These are phyloP conservation scores for Pugionium dolabratum DNA, from an alignment of 345 rosid species.

Conservation along the genomic window DNA sequence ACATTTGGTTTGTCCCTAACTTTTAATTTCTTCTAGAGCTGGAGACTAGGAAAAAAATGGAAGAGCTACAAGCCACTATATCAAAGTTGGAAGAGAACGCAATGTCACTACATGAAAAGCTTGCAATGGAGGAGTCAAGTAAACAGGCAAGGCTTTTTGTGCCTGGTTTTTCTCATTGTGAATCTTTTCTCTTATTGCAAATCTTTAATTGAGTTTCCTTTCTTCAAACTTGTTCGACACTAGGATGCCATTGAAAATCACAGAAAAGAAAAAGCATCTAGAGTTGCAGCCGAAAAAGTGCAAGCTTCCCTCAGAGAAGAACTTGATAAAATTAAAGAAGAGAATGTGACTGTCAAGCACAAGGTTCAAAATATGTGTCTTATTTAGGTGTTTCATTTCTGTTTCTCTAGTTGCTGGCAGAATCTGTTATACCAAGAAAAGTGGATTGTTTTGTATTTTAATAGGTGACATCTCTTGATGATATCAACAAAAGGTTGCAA, in stretches of 20 bases:
- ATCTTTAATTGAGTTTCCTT: conserved; percentile 7
- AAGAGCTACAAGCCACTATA: conserved; percentile 44
- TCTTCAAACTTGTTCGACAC: conserved; percentile 16
- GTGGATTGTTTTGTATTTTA: conserved; percentile 6
- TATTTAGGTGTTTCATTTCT: neutral
- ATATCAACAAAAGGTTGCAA: conserved; percentile 71
- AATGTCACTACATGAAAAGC: conserved; percentile 52
- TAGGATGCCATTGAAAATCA: conserved; percentile 71
- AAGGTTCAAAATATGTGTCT: conserved; percentile 47
- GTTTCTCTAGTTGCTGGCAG: neutral
- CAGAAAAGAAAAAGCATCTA: conserved; percentile 60
- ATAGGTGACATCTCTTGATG: conserved; percentile 68
- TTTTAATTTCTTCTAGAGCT: conserved; percentile 43
- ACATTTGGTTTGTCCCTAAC: conserved; percentile 4
- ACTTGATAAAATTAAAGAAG: conserved; percentile 67
- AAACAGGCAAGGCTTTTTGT: conserved; percentile 54
- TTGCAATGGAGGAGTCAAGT: conserved; percentile 60
- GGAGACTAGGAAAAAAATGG: conserved; percentile 63
- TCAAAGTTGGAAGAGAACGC: conserved; percentile 51
- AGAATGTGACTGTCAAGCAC: conserved; percentile 61
- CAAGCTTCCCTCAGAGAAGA: conserved; percentile 63
- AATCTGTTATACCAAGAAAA: neutral
- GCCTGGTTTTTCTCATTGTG: neutral
- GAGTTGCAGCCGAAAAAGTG: conserved; percentile 61
- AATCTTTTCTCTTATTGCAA: neutral